Evolutionary conservation across 1,284 basidiomycete genomes (phyloP), one percentile per base, ranked within the genome.

Genomic region (Boletus sp.): DNA sequence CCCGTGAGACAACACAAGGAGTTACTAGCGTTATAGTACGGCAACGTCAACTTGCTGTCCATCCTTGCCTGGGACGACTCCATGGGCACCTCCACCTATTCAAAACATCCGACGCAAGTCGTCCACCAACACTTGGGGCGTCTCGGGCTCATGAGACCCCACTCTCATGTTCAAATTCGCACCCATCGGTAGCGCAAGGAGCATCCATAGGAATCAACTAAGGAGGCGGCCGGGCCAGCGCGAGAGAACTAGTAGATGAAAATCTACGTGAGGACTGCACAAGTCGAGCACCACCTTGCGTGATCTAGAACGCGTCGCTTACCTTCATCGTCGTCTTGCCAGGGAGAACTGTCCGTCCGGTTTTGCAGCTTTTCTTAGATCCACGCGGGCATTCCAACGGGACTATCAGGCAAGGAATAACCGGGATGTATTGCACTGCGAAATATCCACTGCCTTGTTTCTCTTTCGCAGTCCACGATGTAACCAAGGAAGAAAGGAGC

Each of bases 161-260:
- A 8, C 52, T 57, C 1, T 65, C 59, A 40, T 72, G 72, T 2
- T 63, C 44, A 9, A 44, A 52, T 36, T 60, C 53, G 8, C 44
- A n/a, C n/a, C n/a, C n/a, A n/a, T n/a, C n/a, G n/a, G n/a, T n/a
- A n/a, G n/a, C n/a, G n/a, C n/a, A n/a, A n/a, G n/a, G n/a, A n/a
- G n/a, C n/a, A n/a, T n/a, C n/a, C n/a, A n/a, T n/a, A n/a, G n/a
- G n/a, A n/a, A n/a, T n/a, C n/a, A n/a, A n/a, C n/a, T 67, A 73
- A 1, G 0, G 78, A 76, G 0, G 79, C 76, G 0, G 75, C 70
- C 0, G 79, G 79, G 1, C 80, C 77, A 0, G 71, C 70, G n/a
- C 72, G 68, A 8, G 79, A 81, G 60, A 81, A 81, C 70, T 73
- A 77, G 53, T 76, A 80, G 23, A 81, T 68, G 0, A 77, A 80